These are phyloP conservation scores for Daedaleopsis sinensis DNA, from an alignment of 768 basidiomycete species.

Conservation along the genomic window DNA sequence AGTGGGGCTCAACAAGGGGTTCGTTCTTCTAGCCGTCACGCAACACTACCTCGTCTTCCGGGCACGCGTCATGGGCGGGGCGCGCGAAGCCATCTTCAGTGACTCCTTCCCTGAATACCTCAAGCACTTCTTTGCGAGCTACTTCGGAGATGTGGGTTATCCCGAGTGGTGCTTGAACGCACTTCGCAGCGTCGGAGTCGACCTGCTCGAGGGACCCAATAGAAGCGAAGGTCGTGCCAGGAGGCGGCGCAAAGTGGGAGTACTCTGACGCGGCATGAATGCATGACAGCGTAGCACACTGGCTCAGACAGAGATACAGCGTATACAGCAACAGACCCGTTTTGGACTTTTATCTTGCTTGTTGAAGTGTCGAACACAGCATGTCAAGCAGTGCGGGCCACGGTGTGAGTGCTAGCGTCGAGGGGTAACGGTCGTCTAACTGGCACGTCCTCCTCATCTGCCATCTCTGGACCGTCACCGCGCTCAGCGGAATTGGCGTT, in stretches of 20 bases:
- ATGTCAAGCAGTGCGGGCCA: conserved; percentile 42
- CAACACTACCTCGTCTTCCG: conserved; percentile 86
- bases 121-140: conserved; percentile 71
- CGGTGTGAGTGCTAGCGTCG: neutral
- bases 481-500: conserved; percentile 36
- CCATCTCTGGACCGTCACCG: conserved; percentile 61
- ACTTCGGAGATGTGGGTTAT: conserved; percentile 78
- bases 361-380: conserved; percentile 61
- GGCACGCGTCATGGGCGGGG: conserved; percentile 85
- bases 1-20: conserved; percentile 12
- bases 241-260: conserved; percentile 80
- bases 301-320: neutral
- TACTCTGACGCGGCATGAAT: conserved; percentile 54
- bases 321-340: conserved; percentile 13
- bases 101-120: conserved; percentile 82
- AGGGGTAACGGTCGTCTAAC: neutral
- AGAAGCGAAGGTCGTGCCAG: conserved; percentile 53
- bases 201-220: conserved; percentile 64
- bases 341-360: conserved; percentile 48
- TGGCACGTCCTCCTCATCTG: conserved; percentile 66
- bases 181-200: conserved; percentile 79
- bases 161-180: conserved; percentile 91
- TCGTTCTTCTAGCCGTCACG: conserved; percentile 60
- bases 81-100: conserved; percentile 77
- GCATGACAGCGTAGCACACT: neutral